These are phyloP conservation scores for Penicillium digitatum DNA, from an alignment of 2,329 filamentous ascomycete species.

Conservation along the genomic window DNA sequence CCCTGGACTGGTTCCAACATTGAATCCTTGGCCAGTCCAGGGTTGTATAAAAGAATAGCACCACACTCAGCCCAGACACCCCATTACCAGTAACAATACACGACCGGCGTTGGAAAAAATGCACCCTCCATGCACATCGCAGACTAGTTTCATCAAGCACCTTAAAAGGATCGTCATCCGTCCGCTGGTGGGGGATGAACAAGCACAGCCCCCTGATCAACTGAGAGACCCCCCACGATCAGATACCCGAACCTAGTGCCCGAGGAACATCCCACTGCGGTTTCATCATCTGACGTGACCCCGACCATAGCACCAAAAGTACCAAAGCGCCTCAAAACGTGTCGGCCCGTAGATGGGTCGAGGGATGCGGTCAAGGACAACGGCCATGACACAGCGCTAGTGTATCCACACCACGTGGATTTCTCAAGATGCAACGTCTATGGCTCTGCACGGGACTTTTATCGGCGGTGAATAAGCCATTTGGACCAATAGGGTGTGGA, in stretches of 20 bases:
- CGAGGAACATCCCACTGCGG: not conserved
- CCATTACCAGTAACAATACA: conserved; percentile 1
- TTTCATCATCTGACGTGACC: conserved; percentile 1
- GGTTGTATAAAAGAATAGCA: not conserved
- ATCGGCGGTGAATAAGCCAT: conserved; percentile 13
- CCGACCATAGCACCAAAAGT: not conserved
- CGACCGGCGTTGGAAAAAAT: not conserved
- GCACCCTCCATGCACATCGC: not conserved
- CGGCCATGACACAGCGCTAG: conserved; percentile 7
- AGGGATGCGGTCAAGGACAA: conserved; percentile 10
- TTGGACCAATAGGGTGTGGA: not conserved
- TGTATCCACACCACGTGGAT: conserved; percentile 18
- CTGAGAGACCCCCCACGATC: not conserved
- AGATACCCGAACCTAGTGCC: not conserved
- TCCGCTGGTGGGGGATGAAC: not conserved
- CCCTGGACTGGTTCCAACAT: not conserved
- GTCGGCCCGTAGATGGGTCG: conserved; percentile 2
- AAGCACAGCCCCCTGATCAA: conserved; percentile 4
- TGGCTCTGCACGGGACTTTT: conserved; percentile 3
- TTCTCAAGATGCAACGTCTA: conserved; percentile 6
- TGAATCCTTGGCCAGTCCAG: not conserved
- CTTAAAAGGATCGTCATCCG: not conserved
- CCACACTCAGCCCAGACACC: not conserved
- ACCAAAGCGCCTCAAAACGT: not conserved
- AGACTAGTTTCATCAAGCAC: not conserved